phyloP scores from a whole-genome alignment of 1,284 basidiomycete genomes.

The Irpex sp. region DNA sequence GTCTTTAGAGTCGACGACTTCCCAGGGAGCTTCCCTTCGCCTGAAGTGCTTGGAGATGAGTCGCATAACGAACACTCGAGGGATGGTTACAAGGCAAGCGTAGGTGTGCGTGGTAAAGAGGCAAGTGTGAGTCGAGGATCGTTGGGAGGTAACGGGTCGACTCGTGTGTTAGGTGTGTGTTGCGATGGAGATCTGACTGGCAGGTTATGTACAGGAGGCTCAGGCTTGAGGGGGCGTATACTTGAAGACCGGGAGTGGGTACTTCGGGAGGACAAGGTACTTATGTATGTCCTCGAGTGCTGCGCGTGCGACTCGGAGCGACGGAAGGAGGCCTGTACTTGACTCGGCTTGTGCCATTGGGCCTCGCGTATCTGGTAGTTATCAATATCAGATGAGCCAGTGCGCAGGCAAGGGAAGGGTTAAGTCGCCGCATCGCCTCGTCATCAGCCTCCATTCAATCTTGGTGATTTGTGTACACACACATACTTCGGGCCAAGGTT shows the following conservation, averaged over 20 bases:
- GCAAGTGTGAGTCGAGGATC: neutral
- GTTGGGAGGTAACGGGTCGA: neutral
- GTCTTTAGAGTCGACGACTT: slow-evolving; percentile 63
- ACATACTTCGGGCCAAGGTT: neutral
- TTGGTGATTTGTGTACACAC: neutral
- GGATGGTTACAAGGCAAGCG: neutral
- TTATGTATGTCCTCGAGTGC: neutral
- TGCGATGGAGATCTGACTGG: neutral
- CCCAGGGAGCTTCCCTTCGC: slow-evolving; percentile 61
- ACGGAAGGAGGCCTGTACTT: too few species aligned
- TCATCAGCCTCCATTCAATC: neutral
- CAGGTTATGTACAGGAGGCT: too few species aligned
- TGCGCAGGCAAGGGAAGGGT: neutral
- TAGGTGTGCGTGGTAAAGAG: neutral
- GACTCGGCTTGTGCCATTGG: too few species aligned
- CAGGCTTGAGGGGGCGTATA: too few species aligned
- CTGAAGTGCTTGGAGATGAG: slow-evolving; percentile 39
- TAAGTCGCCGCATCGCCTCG: neutral
- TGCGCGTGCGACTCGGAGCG: neutral
- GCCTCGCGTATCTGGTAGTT: neutral
- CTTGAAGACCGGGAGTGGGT: neutral
- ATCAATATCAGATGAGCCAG: neutral
- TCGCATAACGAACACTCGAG: slow-evolving; percentile 5
- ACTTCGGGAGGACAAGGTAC: neutral
- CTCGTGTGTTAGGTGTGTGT: neutral